Evolutionary conservation across 768 basidiomycete species (phyloP).

Genomic region (Ramaria sp.): DNA sequence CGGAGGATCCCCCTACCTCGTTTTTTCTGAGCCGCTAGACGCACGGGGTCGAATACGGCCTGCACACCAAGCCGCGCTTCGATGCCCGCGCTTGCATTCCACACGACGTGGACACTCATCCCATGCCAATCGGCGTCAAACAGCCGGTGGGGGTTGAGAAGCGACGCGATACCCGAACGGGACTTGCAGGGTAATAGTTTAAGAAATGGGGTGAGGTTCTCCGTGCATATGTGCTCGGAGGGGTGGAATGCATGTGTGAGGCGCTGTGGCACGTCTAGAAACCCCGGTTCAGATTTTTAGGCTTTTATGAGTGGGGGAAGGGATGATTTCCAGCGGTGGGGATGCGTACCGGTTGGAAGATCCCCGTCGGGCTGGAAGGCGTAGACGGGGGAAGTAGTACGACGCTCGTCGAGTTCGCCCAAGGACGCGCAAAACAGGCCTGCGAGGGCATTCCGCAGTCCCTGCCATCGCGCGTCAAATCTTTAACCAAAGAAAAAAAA

Average conservation of each 20-base stretch:
- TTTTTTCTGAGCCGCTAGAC: slow-evolving; percentile 34
- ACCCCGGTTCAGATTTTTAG: no score
- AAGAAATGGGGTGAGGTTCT: slow-evolving; percentile 92
- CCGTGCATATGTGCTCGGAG: slow-evolving; percentile 89
- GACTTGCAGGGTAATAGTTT: slow-evolving; percentile 92
- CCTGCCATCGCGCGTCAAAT: slow-evolving; percentile 70
- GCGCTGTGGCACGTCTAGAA: slow-evolving; percentile 12
- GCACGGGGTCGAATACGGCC: slow-evolving; percentile 69
- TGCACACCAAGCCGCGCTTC: slow-evolving; percentile 63
- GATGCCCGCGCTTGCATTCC: slow-evolving; percentile 37
- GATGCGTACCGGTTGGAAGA: slow-evolving; percentile 26
- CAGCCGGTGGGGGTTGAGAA: slow-evolving; percentile 76
- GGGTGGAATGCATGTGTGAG: slow-evolving; percentile 70
- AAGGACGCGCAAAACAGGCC: slow-evolving; percentile 94
- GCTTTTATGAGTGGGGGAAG: no score
- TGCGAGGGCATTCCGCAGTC: slow-evolving; percentile 78
- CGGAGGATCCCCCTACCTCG: slow-evolving; percentile 34
- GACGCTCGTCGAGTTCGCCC: slow-evolving; percentile 61
- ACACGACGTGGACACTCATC: slow-evolving; percentile 67
- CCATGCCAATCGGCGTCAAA: slow-evolving; percentile 93
- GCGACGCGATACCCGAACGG: slow-evolving; percentile 66
- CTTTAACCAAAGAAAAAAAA: no score
- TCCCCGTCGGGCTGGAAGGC: slow-evolving; percentile 54
- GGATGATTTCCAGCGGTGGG: no score
- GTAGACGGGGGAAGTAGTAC: slow-evolving; percentile 55